These are phyloP conservation scores for Hemerocallis citrina DNA, from an alignment of 106 monocot genomes.

Conservation along the genomic window DNA sequence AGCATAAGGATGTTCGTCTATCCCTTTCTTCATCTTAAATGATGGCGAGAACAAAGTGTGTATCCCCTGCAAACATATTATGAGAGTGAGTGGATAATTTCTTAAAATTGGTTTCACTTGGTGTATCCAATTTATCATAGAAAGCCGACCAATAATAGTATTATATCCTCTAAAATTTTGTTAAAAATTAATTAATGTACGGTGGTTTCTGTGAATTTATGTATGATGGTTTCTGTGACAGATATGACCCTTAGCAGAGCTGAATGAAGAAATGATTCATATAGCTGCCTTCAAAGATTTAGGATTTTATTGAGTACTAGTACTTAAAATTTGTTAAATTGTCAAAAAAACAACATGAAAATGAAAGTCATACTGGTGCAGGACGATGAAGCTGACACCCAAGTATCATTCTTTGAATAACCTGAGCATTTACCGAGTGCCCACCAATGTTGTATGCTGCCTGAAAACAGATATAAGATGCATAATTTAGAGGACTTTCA, in stretches of 20 bases:
- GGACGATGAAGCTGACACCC: constrained; percentile 39
- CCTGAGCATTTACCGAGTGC: constrained; percentile 37
- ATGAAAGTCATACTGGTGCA: constrained; percentile 15
- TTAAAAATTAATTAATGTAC: no score
- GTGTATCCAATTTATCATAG: background rate
- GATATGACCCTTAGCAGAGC: background rate
- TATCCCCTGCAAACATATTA: constrained; percentile 26
- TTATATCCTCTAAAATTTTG: no score
- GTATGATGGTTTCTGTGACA: no score
- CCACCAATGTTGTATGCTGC: constrained; percentile 78
- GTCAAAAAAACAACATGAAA: background rate
- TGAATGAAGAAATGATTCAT: background rate
- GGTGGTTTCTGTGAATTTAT: no score
- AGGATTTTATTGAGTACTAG: background rate
- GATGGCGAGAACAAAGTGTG: constrained; percentile 23
- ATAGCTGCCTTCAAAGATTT: background rate
- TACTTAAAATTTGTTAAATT: background rate
- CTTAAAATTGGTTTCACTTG: background rate
- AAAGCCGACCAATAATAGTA: background rate
- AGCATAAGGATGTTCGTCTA: constrained; percentile 44
- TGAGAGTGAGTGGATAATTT: background rate
- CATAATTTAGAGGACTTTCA: background rate
- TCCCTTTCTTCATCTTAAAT: constrained; percentile 24
- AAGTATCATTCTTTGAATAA: constrained; percentile 62
- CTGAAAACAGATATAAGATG: constrained; percentile 18